Evolutionary conservation across 2,329 filamentous ascomycete genomes (phyloP), one percentile per base, ranked within the genome.

Genomic region (Fusarium fujikuroi): DNA sequence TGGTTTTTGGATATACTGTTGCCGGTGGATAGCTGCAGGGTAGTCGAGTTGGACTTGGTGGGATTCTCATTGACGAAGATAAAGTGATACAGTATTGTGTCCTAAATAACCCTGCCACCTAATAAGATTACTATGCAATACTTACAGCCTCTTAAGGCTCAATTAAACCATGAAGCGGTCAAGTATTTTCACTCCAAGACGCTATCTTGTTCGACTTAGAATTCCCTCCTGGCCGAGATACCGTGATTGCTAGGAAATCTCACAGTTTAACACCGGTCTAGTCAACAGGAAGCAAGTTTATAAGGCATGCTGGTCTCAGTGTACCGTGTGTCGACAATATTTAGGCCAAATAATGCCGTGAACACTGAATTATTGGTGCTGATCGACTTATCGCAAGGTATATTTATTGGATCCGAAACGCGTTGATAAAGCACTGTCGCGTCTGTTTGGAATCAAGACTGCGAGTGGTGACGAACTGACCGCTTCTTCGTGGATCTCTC

Each of bases 121-220:
- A 7, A 12, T 3, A 16, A 10, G 3, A 10, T n/a, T 2, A 11
- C 2, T 6, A 8, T 11, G 1, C 0, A 21, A 47, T 15, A 2
- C 2, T 16, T 10, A 3, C 4, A 30, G 9, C 19, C 4, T 28
- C 3, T 11, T 3, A 1, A 19, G 4, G 1, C 19, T 12, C 0
- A 6, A 0, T 47, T 8, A 1, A 2, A 2, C 9, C 7, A 3
- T 16, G 0, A 9, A 30, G 4, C 1, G 3, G 7, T 1, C 14
- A 30, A 9, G 14, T 9, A 25, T 47, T 4, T 14, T 42, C 4
- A 3, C 2, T 30, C 0, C 2, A 47, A 16, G 9, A n/a, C 5
- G 7, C 4, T 0, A 9, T 11, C 19, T n/a, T n/a, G 9, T 14
- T 21, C 0, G 14, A 11, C 3, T 16, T 4, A 2, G 4, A 11